Evolutionary conservation across 2,329 filamentous ascomycete genomes (phyloP).

Genomic region (Amauroascus niger): DNA sequence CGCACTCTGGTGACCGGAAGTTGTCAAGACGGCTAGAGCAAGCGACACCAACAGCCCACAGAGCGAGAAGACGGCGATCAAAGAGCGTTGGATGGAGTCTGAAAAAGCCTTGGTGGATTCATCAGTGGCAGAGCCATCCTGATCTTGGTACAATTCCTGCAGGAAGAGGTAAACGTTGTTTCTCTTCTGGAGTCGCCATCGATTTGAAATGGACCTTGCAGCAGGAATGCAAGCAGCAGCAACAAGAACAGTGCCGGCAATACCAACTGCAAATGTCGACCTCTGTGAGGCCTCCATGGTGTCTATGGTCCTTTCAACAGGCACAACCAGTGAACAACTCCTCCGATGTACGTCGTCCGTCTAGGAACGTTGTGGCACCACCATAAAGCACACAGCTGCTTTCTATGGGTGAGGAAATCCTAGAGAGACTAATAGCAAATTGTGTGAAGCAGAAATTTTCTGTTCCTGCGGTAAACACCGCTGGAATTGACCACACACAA

Average conservation of each 20-base stretch:
- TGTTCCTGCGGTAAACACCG: too few relatives aligned
- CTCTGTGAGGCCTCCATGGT: slow-evolving; percentile 6
- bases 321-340: too few relatives aligned
- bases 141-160: slow-evolving; percentile 50
- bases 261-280: slow-evolving; percentile 7
- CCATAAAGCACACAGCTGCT: too few relatives aligned
- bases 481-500: background rate
- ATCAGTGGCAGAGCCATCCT: slow-evolving; percentile 58
- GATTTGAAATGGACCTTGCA: slow-evolving; percentile 8
- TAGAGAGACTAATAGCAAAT: too few relatives aligned
- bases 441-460: too few relatives aligned
- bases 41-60: slow-evolving; percentile 49
- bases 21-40: slow-evolving; percentile 47
- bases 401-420: too few relatives aligned
- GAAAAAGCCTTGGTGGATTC: slow-evolving; percentile 56
- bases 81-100: slow-evolving; percentile 47
- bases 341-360: too few relatives aligned
- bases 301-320: background rate
- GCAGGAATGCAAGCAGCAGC: slow-evolving; percentile 11
- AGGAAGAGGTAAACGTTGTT: slow-evolving; percentile 22
- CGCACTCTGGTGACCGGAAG: slow-evolving; percentile 24
- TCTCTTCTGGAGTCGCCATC: slow-evolving; percentile 12
- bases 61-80: slow-evolving; percentile 46
- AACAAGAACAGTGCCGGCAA: slow-evolving; percentile 2
- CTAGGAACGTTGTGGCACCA: too few relatives aligned